Evolutionary conservation across 2,329 filamentous ascomycete species (phyloP).

Genomic region (Coniochaeta ligniaria): DNA sequence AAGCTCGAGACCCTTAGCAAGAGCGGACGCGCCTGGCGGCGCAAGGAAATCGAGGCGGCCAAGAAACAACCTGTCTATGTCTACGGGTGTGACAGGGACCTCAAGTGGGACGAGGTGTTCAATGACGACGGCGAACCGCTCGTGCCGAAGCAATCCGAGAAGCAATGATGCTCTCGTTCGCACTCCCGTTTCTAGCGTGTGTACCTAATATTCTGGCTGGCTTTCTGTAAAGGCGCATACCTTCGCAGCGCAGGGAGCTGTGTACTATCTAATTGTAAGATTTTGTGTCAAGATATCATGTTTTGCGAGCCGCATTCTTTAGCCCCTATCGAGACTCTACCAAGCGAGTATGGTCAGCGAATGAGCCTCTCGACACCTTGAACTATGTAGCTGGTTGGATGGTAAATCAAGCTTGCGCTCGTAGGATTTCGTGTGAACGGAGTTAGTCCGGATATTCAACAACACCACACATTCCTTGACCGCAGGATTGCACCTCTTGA

Average conservation of each 20-base stretch:
- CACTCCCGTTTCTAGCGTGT: not conserved
- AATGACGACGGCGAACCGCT: conserved; percentile 6
- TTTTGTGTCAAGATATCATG: not conserved
- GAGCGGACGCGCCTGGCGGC: conserved; percentile 52
- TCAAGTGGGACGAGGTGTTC: conserved; percentile 28
- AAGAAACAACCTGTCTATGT: conserved; percentile 37
- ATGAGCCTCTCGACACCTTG: not conserved
- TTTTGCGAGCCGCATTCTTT: not conserved
- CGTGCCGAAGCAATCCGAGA: conserved; percentile 1
- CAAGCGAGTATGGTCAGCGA: not conserved
- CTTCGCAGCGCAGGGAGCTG: not conserved
- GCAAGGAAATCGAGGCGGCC: conserved; percentile 44
- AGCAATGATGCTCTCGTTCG: not conserved
- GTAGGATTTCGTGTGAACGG: not conserved
- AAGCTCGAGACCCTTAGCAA: conserved; percentile 32
- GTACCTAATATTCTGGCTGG: not conserved
- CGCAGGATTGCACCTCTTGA: too few species aligned
- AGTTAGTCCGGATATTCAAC: too few species aligned
- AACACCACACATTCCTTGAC: not conserved
- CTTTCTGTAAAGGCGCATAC: not conserved
- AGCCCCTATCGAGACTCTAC: not conserved
- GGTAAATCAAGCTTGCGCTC: not conserved
- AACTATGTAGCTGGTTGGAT: too few species aligned
- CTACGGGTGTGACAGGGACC: conserved; percentile 31
- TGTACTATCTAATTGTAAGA: not conserved